These are phyloP conservation scores for Perkinsela sp. DNA, from an alignment of 208 protist species.

Conservation along the genomic window DNA sequence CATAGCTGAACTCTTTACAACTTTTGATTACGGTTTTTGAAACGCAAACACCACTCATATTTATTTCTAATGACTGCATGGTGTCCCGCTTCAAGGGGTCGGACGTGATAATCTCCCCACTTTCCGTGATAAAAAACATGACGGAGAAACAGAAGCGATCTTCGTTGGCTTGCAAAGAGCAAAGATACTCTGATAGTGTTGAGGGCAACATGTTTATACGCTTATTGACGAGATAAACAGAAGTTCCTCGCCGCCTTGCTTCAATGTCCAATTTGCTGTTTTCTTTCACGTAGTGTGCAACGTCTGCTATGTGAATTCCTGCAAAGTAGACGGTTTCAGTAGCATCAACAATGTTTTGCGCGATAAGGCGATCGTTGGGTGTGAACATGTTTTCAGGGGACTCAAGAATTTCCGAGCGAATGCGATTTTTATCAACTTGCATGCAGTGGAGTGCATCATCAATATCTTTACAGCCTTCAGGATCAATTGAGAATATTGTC, in stretches of 20 bases:
- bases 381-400: not conserved
- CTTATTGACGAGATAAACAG: constrained; percentile 79
- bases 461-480: constrained; percentile 70
- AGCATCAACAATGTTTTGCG: not conserved
- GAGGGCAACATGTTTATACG: constrained; percentile 90
- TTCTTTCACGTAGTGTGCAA: constrained; percentile 75
- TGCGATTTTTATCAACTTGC: constrained; percentile 29
- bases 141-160: constrained; percentile 75
- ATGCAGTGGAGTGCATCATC: constrained; percentile 58
- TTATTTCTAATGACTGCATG: not conserved
- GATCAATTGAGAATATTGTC: constrained; percentile 73
- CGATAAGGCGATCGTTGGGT: not conserved
- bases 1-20: not conserved
- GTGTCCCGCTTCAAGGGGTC: not conserved
- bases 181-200: constrained; percentile 77
- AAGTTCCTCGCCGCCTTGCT: constrained; percentile 66
- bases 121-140: constrained; percentile 13
- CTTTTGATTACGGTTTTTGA: not conserved
- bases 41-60: not conserved
- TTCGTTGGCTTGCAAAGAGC: constrained; percentile 60
- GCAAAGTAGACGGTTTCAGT: not conserved
- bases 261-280: constrained; percentile 72
- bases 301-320: constrained; percentile 90
- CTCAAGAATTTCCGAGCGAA: constrained; percentile 6
- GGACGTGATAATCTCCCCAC: not conserved